Conservation (phyloP, 345 rosid genomes). For the Hibiscus mutabilis region DNA sequence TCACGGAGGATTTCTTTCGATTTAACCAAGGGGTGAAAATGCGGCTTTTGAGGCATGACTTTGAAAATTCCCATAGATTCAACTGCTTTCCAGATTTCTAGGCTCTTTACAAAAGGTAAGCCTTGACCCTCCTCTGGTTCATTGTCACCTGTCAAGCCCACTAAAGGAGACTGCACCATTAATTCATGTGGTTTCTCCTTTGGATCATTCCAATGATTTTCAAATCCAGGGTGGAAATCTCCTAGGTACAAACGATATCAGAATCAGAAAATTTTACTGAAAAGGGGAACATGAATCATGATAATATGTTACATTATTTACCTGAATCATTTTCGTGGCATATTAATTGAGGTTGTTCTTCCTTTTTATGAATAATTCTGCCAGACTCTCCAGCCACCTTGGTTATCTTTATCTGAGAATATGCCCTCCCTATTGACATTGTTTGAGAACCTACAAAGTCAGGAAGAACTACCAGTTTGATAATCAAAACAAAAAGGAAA, state of each 20-base stretch:
- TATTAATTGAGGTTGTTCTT: not conserved
- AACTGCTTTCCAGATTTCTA: slow-evolving; percentile 2
- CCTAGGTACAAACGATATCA: not conserved
- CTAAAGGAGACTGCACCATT: not conserved
- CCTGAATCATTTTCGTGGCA: not conserved
- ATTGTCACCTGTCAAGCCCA: not conserved
- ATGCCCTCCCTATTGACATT: not conserved
- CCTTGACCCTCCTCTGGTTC: not conserved
- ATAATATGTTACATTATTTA: not conserved
- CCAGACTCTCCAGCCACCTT: slow-evolving; percentile 1
- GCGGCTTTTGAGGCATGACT: slow-evolving; percentile 10
- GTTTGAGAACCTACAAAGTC: not conserved
- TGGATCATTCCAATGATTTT: not conserved
- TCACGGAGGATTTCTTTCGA: not conserved
- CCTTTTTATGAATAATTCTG: not conserved
- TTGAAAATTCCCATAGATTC: slow-evolving; percentile 1
- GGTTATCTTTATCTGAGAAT: not conserved
- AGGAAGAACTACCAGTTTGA: not conserved
- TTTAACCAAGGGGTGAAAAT: slow-evolving; percentile 2
- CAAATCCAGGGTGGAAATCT: not conserved
- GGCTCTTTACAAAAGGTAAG: not conserved
- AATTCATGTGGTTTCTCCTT: not conserved
- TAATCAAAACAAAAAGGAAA: not conserved
- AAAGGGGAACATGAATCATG: not conserved
- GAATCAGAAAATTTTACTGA: not conserved